Evolutionary conservation across 768 basidiomycete species (phyloP), one percentile per base, ranked within the genome.

Genomic region (Cubamyces lactineus): DNA sequence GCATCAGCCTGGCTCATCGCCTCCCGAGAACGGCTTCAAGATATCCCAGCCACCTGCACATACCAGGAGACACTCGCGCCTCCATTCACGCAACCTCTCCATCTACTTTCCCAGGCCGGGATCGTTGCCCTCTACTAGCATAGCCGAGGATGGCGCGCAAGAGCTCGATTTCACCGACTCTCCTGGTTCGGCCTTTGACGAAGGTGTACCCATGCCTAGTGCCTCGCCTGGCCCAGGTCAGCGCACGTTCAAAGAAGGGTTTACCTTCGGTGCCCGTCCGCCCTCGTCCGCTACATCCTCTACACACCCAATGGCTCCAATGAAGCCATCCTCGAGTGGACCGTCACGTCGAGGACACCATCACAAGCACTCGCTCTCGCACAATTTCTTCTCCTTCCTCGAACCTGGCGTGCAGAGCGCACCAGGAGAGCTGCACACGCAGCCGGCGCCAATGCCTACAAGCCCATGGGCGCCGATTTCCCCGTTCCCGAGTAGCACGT

Each of bases 301-400:
- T 71, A 69, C 5, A 17, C 49, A 61, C 42, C 65, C 39, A 57
- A 72, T 64, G 61, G 78, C 68, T 51, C 75, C 63, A 26, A 68
- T 63, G 55, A 46, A 21, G 42, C 57, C 66, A 67, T 71, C 71
- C 30, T 70, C 75, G 1, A 24, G 46, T 15, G 67, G 78, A 0
- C 66, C 80, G 3, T 76, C 79, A 11, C 78, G 86, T 39, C 76
- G 89, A 42, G 92, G 92, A 0, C 92, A 94, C 69, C 89, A 97
- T 74, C 95, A 96, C 70, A 94, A 94, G 74, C 95, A 96, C 73
- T 96, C 94, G 0, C 74, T 95, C 12, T 96, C 94, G 0, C 94
- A 97, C 72, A 94, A 92, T 69, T 95, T 97, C 75, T 96, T 96
- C 76, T 94, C 94, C 0, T 97, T 97, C 71, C 87, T 98, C 45